Percentiles rank a stretch among this genome's conserved stretches.
Evolutionary conservation across 2,329 filamentous ascomycete species (phyloP).

Genomic region (Zymoseptoria pseudotritici): DNA sequence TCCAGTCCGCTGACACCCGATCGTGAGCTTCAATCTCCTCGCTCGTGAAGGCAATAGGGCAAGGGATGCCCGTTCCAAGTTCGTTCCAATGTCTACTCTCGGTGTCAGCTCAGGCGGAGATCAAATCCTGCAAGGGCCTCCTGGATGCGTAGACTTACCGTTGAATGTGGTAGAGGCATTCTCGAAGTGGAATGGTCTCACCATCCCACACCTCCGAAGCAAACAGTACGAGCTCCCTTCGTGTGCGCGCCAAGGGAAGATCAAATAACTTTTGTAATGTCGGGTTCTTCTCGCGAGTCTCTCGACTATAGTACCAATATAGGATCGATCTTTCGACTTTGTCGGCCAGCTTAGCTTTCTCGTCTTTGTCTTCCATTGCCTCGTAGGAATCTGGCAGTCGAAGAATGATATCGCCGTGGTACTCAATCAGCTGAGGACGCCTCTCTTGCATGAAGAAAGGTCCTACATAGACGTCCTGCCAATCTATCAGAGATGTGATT

Average conservation of each 20-base stretch:
- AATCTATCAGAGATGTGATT: conserved; percentile 38
- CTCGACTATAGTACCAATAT: conserved; percentile 25
- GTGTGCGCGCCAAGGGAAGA: conserved; percentile 20
- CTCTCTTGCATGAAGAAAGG: conserved; percentile 23
- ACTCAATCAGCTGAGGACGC: conserved; percentile 26
- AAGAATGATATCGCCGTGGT: conserved; percentile 24
- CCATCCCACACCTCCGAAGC: conserved; percentile 27
- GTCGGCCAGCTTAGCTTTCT: conserved; percentile 20
- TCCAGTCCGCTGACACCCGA: conserved; percentile 25
- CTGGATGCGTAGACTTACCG: conserved; percentile 20
- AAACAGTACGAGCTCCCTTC: conserved; percentile 26
- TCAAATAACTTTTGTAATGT: conserved; percentile 22
- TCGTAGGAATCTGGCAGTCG: conserved; percentile 22
- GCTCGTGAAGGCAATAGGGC: conserved; percentile 24
- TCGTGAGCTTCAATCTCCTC: conserved; percentile 18
- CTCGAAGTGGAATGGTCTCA: conserved; percentile 28
- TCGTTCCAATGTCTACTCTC: conserved; percentile 26
- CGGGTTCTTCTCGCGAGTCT: conserved; percentile 25
- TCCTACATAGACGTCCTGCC: conserved; percentile 31
- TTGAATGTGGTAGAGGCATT: conserved; percentile 27
- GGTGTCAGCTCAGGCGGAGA: conserved; percentile 9
- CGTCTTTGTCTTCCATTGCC: conserved; percentile 20
- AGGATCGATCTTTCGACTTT: conserved; percentile 25
- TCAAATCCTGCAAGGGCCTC: background rate
- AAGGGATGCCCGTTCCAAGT: conserved; percentile 23